phyloP scores from a whole-genome alignment of 2,329 filamentous ascomycete species.

The Stagonosporopsis rhizophila region DNA sequence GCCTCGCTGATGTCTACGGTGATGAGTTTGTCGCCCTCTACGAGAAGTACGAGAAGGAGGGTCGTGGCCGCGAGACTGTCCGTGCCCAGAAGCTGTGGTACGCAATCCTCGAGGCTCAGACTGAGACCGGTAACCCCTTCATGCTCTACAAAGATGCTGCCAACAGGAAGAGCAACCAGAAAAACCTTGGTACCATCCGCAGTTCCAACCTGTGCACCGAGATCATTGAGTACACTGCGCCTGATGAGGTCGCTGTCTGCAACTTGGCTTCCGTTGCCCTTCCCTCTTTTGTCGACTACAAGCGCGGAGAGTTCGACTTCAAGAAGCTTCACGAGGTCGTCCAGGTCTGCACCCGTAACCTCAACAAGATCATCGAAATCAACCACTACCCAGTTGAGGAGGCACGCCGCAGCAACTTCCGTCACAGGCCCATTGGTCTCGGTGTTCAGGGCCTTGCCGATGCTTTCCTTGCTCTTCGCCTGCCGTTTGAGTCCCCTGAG shows the following conservation, averaged over 20 bases:
- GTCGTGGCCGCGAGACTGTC: constrained; percentile 86
- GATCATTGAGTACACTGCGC: constrained; percentile 96
- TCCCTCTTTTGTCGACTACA: constrained; percentile 88
- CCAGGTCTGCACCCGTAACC: constrained; percentile 89
- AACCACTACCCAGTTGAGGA: constrained; percentile 98
- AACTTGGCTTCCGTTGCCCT: constrained; percentile 95
- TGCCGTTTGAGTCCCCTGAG: constrained; percentile 96
- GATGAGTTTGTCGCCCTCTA: constrained; percentile 97
- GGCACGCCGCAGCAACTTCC: constrained; percentile 94
- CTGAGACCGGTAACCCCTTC: constrained; percentile 98
- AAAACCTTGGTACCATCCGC: constrained; percentile 97
- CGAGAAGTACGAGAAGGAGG: constrained; percentile 85
- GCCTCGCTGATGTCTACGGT: constrained; percentile 94
- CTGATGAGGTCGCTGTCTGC: constrained; percentile 98
- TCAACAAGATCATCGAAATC: constrained; percentile 98
- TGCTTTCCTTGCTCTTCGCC: constrained; percentile 93
- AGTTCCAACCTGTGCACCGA: constrained; percentile 99
- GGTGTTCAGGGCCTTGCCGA: constrained; percentile 98
- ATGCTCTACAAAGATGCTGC: constrained; percentile 99
- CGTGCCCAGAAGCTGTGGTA: constrained; percentile 99
- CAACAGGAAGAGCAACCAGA: constrained; percentile 99
- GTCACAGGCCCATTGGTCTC: constrained; percentile 92
- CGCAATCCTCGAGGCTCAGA: constrained; percentile 96
- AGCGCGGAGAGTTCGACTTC: constrained; percentile 88
- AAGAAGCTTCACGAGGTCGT: constrained; percentile 94